Conservation (phyloP, 192 early-diverging fungal species). For the Allomyces macrogynus region DNA sequence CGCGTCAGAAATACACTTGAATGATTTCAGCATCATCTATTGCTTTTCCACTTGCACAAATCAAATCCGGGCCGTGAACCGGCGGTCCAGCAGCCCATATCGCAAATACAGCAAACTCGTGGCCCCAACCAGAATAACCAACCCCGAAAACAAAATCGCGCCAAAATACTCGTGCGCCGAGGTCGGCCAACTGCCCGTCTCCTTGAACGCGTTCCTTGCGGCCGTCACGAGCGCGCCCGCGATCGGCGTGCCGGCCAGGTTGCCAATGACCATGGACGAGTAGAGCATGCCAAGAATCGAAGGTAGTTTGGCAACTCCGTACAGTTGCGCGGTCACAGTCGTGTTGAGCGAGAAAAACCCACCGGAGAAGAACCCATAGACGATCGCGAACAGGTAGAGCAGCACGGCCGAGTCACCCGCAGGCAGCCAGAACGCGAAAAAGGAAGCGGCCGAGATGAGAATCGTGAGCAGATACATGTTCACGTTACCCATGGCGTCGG, state of each 20-base stretch:
- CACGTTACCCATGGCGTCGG: constrained; percentile 14
- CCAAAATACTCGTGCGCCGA: too few species aligned
- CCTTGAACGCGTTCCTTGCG: too few species aligned
- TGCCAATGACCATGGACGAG: constrained; percentile 16
- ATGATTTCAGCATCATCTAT: too few species aligned
- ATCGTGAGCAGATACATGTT: constrained; percentile 18
- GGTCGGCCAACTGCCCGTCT: too few species aligned
- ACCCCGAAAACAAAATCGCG: too few species aligned
- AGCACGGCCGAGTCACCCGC: constrained; percentile 10
- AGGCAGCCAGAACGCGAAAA: constrained; percentile 21
- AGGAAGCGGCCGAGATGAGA: constrained; percentile 13
- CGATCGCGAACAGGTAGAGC: constrained; percentile 3
- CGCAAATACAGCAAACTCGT: too few species aligned
- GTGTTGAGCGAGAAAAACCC: constrained; percentile 18
- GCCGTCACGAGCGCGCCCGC: constrained; percentile 16
- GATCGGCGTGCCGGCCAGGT: constrained; percentile 15
- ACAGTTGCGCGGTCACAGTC: constrained; percentile 15
- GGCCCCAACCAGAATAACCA: too few species aligned
- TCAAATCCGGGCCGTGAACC: too few species aligned
- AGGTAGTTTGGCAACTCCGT: constrained; percentile 15
- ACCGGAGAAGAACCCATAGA: constrained; percentile 18
- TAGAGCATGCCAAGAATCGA: constrained; percentile 22
- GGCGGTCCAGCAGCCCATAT: too few species aligned
- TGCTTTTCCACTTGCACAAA: too few species aligned
- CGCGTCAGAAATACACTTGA: too few species aligned